Conservation (phyloP, 1,284 basidiomycete genomes). For the Ceratobasidium sp. region DNA sequence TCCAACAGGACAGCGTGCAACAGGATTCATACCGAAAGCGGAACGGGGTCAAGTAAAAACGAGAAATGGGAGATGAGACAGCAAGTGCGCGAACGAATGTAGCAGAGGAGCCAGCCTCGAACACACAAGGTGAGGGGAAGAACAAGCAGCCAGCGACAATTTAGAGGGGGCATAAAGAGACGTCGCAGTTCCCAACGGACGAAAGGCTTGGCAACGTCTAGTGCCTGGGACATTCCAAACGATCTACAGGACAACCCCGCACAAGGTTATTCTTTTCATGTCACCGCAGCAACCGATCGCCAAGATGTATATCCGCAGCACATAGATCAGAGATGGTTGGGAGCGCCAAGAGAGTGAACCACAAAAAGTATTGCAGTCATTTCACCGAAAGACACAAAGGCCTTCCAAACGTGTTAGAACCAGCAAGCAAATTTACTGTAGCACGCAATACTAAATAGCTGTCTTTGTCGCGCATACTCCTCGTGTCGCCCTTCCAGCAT, state of each 20-base stretch:
- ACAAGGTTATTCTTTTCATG: not conserved
- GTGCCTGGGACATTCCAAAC: not conserved
- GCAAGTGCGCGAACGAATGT: no score
- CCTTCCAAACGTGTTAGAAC: not conserved
- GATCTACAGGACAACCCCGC: not conserved
- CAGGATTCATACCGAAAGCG: not conserved
- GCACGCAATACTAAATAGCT: no score
- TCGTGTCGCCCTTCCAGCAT: not conserved
- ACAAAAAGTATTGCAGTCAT: not conserved
- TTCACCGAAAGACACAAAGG: not conserved
- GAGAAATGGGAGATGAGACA: not conserved
- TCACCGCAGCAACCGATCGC: not conserved
- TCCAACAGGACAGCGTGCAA: constrained; percentile 4
- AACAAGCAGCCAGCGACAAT: not conserved
- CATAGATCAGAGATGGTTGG: constrained; percentile 23
- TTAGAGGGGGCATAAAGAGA: not conserved
- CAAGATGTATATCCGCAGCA: constrained; percentile 7
- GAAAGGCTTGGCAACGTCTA: not conserved
- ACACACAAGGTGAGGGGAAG: not conserved
- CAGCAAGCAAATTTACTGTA: not conserved
- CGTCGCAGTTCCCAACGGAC: not conserved
- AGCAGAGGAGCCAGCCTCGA: no score
- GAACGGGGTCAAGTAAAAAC: not conserved
- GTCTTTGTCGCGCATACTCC: no score
- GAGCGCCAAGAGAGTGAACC: constrained; percentile 18